Evolutionary conservation across 83 land plant genomes (phyloP).

Genomic region (Diphasiastrum complanatum): DNA sequence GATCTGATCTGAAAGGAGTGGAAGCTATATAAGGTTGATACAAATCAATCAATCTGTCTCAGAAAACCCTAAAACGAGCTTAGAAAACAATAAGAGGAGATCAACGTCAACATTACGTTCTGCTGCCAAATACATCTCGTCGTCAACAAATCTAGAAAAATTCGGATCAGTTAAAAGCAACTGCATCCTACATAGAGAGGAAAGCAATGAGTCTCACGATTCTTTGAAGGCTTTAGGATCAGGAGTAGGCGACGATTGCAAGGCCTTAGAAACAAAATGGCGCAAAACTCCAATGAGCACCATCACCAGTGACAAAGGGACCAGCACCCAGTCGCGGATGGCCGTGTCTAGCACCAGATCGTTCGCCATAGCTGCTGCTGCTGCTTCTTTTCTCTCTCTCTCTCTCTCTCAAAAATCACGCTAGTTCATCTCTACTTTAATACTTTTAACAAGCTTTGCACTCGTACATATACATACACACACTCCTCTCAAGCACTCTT

Average conservation of each 20-base stretch:
- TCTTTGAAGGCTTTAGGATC: conserved; percentile 76
- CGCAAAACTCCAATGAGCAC: conserved; percentile 92
- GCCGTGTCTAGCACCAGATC: conserved; percentile 93
- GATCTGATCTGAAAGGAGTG: too few relatives aligned
- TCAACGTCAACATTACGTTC: not conserved
- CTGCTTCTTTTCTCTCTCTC: too few relatives aligned
- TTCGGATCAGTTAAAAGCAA: too few relatives aligned
- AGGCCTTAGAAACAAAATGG: conserved; percentile 86
- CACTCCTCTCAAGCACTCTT: too few relatives aligned
- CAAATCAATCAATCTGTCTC: not conserved
- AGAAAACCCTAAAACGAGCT: not conserved
- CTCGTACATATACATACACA: too few relatives aligned
- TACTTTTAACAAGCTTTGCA: too few relatives aligned
- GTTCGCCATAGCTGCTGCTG: conserved; percentile 87
- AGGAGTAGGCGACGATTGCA: conserved; percentile 62
- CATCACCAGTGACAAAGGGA: conserved; percentile 93
- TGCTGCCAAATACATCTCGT: too few relatives aligned
- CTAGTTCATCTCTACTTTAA: too few relatives aligned
- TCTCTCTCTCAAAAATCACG: conserved; percentile 3
- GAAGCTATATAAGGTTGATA: too few relatives aligned
- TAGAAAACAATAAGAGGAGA: not conserved
- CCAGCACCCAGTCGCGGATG: conserved; percentile 94
- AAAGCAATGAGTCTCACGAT: conserved; percentile 40
- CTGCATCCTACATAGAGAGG: too few relatives aligned
- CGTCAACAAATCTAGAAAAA: too few relatives aligned